Conservation (phyloP, 208 protist species). For the Acanthamoeba culbertsoni region DNA sequence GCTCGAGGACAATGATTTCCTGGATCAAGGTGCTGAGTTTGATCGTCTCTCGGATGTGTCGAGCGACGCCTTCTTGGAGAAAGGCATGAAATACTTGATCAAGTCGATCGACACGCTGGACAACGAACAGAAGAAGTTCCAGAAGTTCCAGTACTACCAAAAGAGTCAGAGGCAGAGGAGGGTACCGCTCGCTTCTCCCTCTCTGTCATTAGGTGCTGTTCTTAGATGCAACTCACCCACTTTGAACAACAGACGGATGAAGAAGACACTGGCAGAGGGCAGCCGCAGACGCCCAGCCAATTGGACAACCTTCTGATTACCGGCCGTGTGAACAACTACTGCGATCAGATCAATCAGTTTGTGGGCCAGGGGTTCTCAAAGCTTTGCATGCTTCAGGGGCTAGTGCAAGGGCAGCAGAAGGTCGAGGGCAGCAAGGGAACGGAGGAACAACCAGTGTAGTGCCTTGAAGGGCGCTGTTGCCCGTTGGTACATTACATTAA, state of each 20-base stretch:
- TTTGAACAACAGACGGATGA: neutral
- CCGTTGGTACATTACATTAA: too few species aligned
- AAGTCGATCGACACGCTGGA: slow-evolving; percentile 69
- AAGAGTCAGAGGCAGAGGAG: slow-evolving; percentile 54
- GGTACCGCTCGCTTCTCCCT: neutral
- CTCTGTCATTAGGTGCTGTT: neutral
- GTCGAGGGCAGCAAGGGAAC: neutral
- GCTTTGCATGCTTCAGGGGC: slow-evolving; percentile 71
- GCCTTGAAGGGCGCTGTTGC: too few species aligned
- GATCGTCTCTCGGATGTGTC: slow-evolving; percentile 69
- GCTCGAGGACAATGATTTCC: slow-evolving; percentile 66
- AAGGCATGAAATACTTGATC: slow-evolving; percentile 72
- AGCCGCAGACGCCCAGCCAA: slow-evolving; percentile 61
- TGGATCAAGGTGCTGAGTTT: neutral
- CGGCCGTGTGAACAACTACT: slow-evolving; percentile 79
- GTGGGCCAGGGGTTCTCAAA: slow-evolving; percentile 74
- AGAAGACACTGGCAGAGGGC: neutral
- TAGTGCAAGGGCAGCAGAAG: neutral
- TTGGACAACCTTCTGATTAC: slow-evolving; percentile 79
- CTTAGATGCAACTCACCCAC: neutral
- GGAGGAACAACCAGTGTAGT: too few species aligned
- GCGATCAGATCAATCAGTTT: slow-evolving; percentile 80
- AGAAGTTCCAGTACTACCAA: slow-evolving; percentile 36
- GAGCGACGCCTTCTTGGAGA: slow-evolving; percentile 70
- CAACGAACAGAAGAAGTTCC: slow-evolving; percentile 65